A percentile compares a stretch with the other conserved stretches of the same genome.
These are phyloP conservation scores for Quercus wislizeni DNA, from an alignment of 306 rosid genomes.

Conservation along the genomic window DNA sequence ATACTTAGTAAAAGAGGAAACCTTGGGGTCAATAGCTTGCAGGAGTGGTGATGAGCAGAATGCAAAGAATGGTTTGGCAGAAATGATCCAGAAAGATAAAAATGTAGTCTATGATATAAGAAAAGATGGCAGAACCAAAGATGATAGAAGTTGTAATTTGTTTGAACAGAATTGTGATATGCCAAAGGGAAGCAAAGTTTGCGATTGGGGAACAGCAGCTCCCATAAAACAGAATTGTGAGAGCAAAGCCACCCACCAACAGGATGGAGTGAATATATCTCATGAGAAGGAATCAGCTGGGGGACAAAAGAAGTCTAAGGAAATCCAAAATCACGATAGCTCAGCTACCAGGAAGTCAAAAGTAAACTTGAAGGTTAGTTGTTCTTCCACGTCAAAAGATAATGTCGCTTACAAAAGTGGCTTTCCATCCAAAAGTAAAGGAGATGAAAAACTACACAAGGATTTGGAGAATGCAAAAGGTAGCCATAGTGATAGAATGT, in stretches of 20 bases:
- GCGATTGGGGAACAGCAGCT: background rate
- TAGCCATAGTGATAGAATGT: slow-evolving; percentile 38
- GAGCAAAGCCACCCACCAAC: slow-evolving; percentile 26
- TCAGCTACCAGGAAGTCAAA: slow-evolving; percentile 36
- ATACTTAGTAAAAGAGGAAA: slow-evolving; percentile 32
- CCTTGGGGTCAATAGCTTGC: slow-evolving; percentile 31
- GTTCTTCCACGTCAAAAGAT: slow-evolving; percentile 39
- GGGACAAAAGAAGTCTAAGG: slow-evolving; percentile 64
- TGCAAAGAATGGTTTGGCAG: slow-evolving; percentile 29
- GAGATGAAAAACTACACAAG: slow-evolving; percentile 47
- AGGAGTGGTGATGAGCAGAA: slow-evolving; percentile 20
- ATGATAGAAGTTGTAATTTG: background rate
- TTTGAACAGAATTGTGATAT: background rate
- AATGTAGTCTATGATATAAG: slow-evolving; percentile 21
- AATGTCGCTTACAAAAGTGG: slow-evolving; percentile 36
- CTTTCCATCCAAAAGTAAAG: slow-evolving; percentile 40
- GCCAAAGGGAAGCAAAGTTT: slow-evolving; percentile 42
- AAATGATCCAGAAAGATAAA: slow-evolving; percentile 51
- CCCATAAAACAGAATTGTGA: background rate
- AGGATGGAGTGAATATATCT: slow-evolving; percentile 39
- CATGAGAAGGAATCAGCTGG: slow-evolving; percentile 44
- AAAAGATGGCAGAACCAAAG: slow-evolving; percentile 32
- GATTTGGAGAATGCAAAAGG: slow-evolving; percentile 48
- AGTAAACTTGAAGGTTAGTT: slow-evolving; percentile 42
- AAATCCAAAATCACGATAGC: slow-evolving; percentile 33